Evolutionary conservation across 305 asterid species (phyloP), one percentile per base, ranked within the genome.

Genomic region (Plantago lanceolata): DNA sequence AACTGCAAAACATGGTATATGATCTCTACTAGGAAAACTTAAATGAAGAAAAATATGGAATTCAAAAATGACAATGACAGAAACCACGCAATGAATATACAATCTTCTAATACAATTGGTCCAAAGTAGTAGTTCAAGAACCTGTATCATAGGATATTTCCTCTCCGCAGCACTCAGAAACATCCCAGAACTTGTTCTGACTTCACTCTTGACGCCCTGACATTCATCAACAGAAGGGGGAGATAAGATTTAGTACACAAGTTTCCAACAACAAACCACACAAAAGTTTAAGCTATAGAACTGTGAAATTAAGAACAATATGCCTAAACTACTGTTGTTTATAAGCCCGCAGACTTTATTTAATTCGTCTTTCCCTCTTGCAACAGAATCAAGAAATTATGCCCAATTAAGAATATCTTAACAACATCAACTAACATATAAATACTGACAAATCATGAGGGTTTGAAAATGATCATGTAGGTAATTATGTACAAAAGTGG

Each of bases 131-230:
- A 52, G 62, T 43, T 50, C 21, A 52, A 73, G 12, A 71, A 90
- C 97, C 96, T 90, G 78, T 73, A 90, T 82, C 81, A 78, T 83
- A 14, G 95, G 95, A 70, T 83, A 86, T 65, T 73, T 75, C 71
- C 89, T 83, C 80, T 90, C 96, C 73, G 63, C 80, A 57, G 70
- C 64, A 68, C 68, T 90, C 69, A 90, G 76, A 79, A 90, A 90
- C 96, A 88, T 88, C 65, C 97, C 95, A 64, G 96, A 90, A 76
- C 96, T 90, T 70, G 96, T 88, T 81, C 95, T 85, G 33, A 85
- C 94, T 51, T 76, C 65, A 78, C 96, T 88, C 81, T 79, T 81
- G 61, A 90, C 64, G 67, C 94, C 96, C 97, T 90, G 76, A 63
- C 70, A 71, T 64, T 35, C 18, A 9, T 40, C 51, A 43, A 45